Base-by-base conservation (phyloP, 805 yeast species). In the Suhomyces tanzawaensis region DNA sequence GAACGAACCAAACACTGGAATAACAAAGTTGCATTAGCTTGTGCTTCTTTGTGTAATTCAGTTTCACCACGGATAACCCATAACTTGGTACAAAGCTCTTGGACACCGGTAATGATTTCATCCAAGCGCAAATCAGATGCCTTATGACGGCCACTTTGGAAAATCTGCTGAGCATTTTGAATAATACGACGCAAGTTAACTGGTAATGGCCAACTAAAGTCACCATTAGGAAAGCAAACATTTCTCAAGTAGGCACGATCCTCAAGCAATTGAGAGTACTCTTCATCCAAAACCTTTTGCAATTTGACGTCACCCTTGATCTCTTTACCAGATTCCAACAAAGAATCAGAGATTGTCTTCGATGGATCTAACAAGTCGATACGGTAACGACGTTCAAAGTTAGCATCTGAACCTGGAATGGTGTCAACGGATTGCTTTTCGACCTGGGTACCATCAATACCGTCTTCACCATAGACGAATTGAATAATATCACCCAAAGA, bases 391-490 rank as follows among this genome's bases (percentile, higher is more conserved):
- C 73, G 76, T 50, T 84, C 96, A 58, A 93, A 93, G 5, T 83
- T 77, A 9, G 67, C 80, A 60, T 86, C 87, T 9, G 95, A 84
- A 12, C 97, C 97, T 24, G 97, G 95, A 55, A 93, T 85, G 2
- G 97, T 86, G 58, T 93, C 99, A 40, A 93, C 78, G 8, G 95
- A 79, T 68, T 93, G 99, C 58, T 86, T 89, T 64, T 93, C 99
- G 45, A 93, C 97, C 59, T 90, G 95, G 19, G 97, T 85, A 57
- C 96, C 99, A 72, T 93, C 99, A 54, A 93, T 74, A 67, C 99
- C 99, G 70, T 93, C 99, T 66, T 93, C 99, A 74, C 99, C 99
- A 57, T 93, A 93, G 44, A 90, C 77, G 66, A 93, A 93, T 71
- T 93, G 98, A 53, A 93, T 85, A 46, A 93, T 77, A 59, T 91